Evolutionary conservation across 129 eudicot species (phyloP), one percentile per base, ranked within the genome.

Genomic region (Oenanthe sinensis): DNA sequence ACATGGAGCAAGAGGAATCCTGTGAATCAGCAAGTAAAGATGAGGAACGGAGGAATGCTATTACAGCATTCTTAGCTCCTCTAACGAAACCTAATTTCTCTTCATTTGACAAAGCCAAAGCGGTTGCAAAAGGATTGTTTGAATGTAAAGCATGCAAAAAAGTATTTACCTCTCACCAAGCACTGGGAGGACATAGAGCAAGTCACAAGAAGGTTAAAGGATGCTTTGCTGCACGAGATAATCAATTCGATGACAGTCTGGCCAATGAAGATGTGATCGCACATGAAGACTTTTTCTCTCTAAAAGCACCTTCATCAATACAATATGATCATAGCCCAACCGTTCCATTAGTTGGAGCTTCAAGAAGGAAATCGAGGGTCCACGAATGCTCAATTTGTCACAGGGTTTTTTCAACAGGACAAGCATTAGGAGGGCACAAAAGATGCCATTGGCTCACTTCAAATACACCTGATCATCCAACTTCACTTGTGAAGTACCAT

Each of bases 391-490:
- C 98, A 0, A 91, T 94, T 30, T 94, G 98, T 75, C 90, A 91
- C 75, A 78, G 97, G 52, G 80, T 91, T 30, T 94, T 94, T 24
- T 83, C 92, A 0, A 90, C 98, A 0, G 98, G 97, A 1, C 97
- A 94, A 81, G 98, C 98, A 2, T 84, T 94, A 4, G 97, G 98
- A 3, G 97, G 97, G 20, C 98, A 94, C 75, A 94, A 94, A 65
- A 87, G 98, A 76, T 94, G 98, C 58, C 97, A 94, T 78, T 91
- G 98, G 98, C 88, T 94, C 80, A 91, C 94, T 17, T 91, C 97
- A 8, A 94, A 87, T 70, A 76, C 92, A 43, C 82, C 87, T 0
- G 93, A 91, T 36, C 45, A 91, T 36, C 45, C 93, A 11, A 52
- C 88, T 16, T 74, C 95, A n/a, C 24, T 81, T 19, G 84, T 86